Evolutionary conservation across 2,329 filamentous ascomycete species (phyloP), one percentile per base, ranked within the genome.

Genomic region (Metarhizium sp.): DNA sequence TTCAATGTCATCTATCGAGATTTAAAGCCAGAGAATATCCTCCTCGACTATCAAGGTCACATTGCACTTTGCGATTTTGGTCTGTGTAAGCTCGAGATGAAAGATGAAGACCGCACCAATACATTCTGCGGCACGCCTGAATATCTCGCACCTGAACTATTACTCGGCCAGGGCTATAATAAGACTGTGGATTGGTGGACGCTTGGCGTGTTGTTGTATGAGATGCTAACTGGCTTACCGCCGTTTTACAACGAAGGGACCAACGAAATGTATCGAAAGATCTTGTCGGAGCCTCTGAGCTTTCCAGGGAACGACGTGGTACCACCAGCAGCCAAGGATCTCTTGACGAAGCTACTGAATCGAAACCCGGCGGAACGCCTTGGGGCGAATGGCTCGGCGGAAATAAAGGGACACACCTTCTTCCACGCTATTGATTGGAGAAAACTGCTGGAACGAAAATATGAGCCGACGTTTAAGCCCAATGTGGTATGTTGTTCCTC

Each of bases 131-230:
- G 94, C 60, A 99, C 94, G 4, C 94, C 94, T 49, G 94, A 99
- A 73, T 99, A 99, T 66, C 84, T 97, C 51, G 94, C 94, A 2
- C 94, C 94, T 0, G 94, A 99, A 71, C 80, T 99, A 57, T 78
- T 99, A 34, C 85, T 95, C 67, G 92, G 92, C 51, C 88, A 94
- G 66, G 94, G 94, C 53, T 97, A 97, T 77, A 96, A 95, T 66
- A 97, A 97, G 80, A 90, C 91, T 14, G 94, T 97, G 46, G 92
- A 96, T 70, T 99, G 94, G 94, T 99, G 94, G 94, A 97, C 94
- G 30, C 81, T 99, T n/a, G 94, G 94, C 66, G 92, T 99, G 57
- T 79, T 99, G 55, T 82, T 99, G 36, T 99, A 96, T 71, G 94
- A 99, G 76, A 99, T 99, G 94, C 78, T 97, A 78, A 97, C 94